Conservation (phyloP, 352 stramenopile species). For the Pythium grandisporangium region DNA sequence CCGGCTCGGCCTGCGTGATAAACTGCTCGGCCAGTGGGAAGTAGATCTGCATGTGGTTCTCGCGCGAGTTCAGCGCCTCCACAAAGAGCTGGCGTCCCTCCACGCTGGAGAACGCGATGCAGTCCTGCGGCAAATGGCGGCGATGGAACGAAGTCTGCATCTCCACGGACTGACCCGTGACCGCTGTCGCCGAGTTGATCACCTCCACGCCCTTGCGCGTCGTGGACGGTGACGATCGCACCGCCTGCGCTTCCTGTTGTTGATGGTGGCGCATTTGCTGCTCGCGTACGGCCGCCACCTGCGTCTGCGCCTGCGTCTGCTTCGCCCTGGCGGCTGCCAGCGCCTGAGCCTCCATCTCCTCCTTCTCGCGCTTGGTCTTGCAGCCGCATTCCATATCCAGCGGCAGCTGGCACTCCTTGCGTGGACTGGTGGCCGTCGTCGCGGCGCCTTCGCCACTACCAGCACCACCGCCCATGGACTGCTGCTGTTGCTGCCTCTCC, state of each 20-base stretch:
- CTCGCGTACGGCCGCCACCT: background rate
- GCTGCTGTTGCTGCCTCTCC: background rate
- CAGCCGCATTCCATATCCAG: constrained; percentile 19
- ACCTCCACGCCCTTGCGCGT: constrained; percentile 4
- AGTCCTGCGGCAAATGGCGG: constrained; percentile 63
- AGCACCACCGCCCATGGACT: no score
- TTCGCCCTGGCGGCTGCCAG: constrained; percentile 9
- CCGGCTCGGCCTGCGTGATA: constrained; percentile 87
- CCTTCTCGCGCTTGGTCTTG: constrained; percentile 16
- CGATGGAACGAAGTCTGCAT: constrained; percentile 72
- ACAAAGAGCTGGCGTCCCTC: constrained; percentile 82
- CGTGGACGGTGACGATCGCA: background rate
- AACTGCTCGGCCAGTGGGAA: constrained; percentile 89
- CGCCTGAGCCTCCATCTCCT: constrained; percentile 7
- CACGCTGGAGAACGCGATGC: constrained; percentile 76
- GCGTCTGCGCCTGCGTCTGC: constrained; percentile 3
- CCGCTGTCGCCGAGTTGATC: constrained; percentile 2
- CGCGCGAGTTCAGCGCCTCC: constrained; percentile 35
- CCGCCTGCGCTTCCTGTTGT: background rate
- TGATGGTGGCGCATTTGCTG: background rate
- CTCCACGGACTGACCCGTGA: background rate
- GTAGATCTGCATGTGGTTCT: constrained; percentile 88
- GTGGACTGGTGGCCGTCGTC: background rate
- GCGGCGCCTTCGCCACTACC: no score
- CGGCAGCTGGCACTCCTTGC: constrained; percentile 14